Evolutionary conservation across 2,329 filamentous ascomycete species (phyloP), one percentile per base, ranked within the genome.

Genomic region (Exophiala alcalophila): DNA sequence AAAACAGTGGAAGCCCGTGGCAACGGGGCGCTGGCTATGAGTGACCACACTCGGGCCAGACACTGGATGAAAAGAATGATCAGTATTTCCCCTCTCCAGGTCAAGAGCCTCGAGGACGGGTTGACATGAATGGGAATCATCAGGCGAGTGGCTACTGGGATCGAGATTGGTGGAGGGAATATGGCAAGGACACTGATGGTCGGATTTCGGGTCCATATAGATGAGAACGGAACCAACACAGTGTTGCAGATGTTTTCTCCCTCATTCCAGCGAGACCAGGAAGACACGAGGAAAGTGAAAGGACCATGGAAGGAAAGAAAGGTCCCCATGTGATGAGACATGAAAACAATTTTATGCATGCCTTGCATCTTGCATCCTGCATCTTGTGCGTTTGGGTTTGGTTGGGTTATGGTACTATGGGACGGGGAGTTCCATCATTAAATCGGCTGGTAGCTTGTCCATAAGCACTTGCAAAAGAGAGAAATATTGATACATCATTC

Each of bases 1-100:
- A 72, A 53, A 74, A 77, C 57, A 79, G 71, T 58, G 21, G 47
- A 25, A 81, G 76, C 64, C 78, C 78, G 39, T 83, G 79, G 79
- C 78, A 83, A 64, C 65, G 79, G 59, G 79, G 79, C 29, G 79
- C 79, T 21, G 79, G 79, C 30, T 83, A 82, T 56, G 78, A 82
- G 47, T 73, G 76, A 60, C 76, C 65, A 64, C 52, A 47, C 50
- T 51, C 49, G 49, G 53, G 47, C 46, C 43, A 49, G 25, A 21
- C 20, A 32, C 31, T 32, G 33, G 27, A 35, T 24, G 33, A 40
- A 25, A 34, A 47, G 24, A 27, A 33, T 18, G 34, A 27, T 21
- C 29, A 41, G 12, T 26, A 28, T 5, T 16, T 12, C 19, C 15
- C 7, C 21, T 20, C 11, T 27, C 15, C 44, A 2, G 30, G 28